A percentile compares a stretch with the other conserved stretches of the same genome.
Conservation (phyloP, 345 rosid species). For the Eucalyptus grandis region DNA sequence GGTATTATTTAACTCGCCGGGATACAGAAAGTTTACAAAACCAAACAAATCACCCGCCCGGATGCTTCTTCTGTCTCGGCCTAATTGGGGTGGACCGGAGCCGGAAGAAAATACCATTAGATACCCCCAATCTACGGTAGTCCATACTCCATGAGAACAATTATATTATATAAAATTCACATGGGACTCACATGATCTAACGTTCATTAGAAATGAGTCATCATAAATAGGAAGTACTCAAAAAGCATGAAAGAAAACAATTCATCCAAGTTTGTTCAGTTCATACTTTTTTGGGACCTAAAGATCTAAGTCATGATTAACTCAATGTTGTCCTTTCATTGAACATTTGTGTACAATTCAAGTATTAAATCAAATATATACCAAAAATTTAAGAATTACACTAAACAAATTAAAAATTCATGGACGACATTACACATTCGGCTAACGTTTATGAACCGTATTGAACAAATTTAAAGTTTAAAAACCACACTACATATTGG, state of each 20-base stretch:
- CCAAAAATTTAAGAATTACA: no score
- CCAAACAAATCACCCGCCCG: no score
- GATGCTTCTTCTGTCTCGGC: no score
- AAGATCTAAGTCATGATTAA: not conserved
- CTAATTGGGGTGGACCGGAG: not conserved
- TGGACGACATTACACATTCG: fast-evolving
- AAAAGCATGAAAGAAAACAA: not conserved
- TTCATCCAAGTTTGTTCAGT: not conserved
- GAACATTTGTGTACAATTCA: not conserved
- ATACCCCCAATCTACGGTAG: fast-evolving
- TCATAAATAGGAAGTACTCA: not conserved
- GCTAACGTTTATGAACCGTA: fast-evolving
- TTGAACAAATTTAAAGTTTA: no score
- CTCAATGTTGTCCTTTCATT: not conserved
- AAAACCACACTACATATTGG: no score
- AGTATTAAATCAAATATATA: no score
- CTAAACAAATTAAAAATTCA: no score
- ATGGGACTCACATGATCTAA: fast-evolving
- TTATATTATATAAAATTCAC: fast-evolving
- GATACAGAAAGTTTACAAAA: no score
- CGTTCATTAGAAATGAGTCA: fast-evolving
- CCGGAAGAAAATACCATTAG: not conserved
- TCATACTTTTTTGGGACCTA: not conserved
- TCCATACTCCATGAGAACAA: fast-evolving
- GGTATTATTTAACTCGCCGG: no score